Percentiles rank a stretch among this genome's conserved stretches.
phyloP scores from a whole-genome alignment of 2,329 filamentous ascomycete genomes.

The Chrysosporium queenslandicum region DNA sequence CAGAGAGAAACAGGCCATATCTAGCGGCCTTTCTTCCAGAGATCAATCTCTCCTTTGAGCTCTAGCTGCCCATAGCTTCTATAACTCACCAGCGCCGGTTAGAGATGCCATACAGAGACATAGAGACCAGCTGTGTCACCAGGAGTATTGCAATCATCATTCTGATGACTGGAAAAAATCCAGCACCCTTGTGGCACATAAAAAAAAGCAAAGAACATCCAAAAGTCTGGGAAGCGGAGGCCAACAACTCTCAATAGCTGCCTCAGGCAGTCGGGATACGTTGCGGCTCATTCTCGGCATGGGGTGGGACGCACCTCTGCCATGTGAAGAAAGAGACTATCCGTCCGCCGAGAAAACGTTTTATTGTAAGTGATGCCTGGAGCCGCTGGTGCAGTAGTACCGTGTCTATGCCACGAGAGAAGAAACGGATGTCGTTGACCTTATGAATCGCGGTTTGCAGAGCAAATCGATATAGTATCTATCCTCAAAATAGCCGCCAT shows the following conservation, averaged over 20 bases:
- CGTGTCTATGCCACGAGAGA: background rate
- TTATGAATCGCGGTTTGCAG: no score
- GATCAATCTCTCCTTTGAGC: no score
- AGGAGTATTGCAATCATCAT: background rate
- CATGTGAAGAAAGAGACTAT: slow-evolving; percentile 5
- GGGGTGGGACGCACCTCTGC: background rate
- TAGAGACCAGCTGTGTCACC: slow-evolving; percentile 4
- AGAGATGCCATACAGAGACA: background rate
- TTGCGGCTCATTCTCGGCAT: slow-evolving; percentile 5
- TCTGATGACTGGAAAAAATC: background rate
- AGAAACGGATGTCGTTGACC: no score
- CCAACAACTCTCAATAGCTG: background rate
- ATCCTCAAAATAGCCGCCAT: no score
- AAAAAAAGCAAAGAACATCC: background rate
- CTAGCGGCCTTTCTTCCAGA: no score
- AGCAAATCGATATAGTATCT: no score
- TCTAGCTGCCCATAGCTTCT: background rate
- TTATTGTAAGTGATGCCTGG: background rate
- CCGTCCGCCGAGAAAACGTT: background rate
- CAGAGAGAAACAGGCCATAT: no score
- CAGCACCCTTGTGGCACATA: slow-evolving; percentile 1
- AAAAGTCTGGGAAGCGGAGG: background rate
- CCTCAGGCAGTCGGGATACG: background rate
- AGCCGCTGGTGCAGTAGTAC: background rate
- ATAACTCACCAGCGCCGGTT: background rate